Percentiles rank a stretch among this genome's conserved stretches.
Conservation (phyloP, 2,329 filamentous ascomycete species). For the Rugonectria rugulosa region DNA sequence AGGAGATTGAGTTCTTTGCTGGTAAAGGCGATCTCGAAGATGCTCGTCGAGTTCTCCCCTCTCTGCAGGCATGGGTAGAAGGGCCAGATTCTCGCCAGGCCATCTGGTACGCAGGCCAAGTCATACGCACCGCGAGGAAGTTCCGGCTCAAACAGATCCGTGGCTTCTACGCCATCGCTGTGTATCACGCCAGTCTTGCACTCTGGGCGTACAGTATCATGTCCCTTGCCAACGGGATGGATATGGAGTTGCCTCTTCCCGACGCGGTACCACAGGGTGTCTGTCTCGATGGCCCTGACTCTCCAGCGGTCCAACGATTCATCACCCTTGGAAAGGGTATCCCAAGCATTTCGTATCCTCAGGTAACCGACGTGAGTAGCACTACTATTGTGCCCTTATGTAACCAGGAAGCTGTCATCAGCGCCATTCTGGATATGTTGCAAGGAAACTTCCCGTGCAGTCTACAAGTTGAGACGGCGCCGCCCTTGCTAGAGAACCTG, state of each 20-base stretch:
- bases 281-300: constrained; percentile 22
- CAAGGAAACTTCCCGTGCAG: constrained; percentile 20
- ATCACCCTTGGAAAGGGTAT: constrained; percentile 17
- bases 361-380: neutral
- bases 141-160: constrained; percentile 13
- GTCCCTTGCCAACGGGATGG: constrained; percentile 6
- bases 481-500: constrained; percentile 24
- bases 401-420: constrained; percentile 22
- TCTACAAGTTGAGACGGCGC: constrained; percentile 16
- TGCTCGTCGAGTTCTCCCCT: constrained; percentile 20
- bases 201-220: constrained; percentile 24
- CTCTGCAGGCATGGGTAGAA: constrained; percentile 18
- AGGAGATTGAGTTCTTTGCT: constrained; percentile 26
- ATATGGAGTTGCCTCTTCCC: neutral
- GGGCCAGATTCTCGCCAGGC: constrained; percentile 18
- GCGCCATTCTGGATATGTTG: constrained; percentile 15
- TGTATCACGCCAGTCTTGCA: constrained; percentile 23
- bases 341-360: constrained; percentile 9
- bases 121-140: constrained; percentile 19
- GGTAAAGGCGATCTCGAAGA: constrained; percentile 24
- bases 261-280: neutral
- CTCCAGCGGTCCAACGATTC: constrained; percentile 20
- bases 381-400: constrained; percentile 8
- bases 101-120: constrained; percentile 24
- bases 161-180: constrained; percentile 22